Evolutionary conservation across 148 eudicot genomes (phyloP).

Genomic region (Rhododendron ferrugineum): DNA sequence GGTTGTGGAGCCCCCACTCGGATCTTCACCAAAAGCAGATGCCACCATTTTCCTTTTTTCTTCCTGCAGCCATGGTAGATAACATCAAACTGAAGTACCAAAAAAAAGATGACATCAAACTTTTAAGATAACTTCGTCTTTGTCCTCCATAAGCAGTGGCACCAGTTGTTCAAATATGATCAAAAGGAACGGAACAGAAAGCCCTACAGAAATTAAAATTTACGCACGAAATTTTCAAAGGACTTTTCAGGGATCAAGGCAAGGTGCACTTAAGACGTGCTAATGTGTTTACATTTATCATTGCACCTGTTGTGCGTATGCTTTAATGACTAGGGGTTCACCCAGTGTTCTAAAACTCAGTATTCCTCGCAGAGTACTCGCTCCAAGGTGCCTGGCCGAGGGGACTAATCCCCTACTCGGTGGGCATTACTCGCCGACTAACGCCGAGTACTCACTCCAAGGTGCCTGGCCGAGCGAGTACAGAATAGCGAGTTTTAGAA

Average conservation of each 20-base stretch:
- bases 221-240: background rate
- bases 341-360: no score
- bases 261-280: background rate
- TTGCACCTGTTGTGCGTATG: background rate
- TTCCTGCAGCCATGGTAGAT: conserved; percentile 46
- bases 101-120: background rate
- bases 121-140: background rate
- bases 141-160: background rate
- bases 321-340: background rate
- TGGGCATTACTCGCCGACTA: no score
- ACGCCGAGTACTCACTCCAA: no score
- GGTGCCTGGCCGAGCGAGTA: no score
- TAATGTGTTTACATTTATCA: background rate
- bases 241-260: background rate
- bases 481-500: no score
- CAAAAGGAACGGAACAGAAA: background rate
- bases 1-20: conserved; percentile 53
- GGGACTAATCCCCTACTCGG: no score
- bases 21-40: conserved; percentile 94
- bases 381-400: no score
- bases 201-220: background rate
- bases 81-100: background rate
- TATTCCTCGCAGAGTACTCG: no score
- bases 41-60: conserved; percentile 99
- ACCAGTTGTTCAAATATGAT: background rate